Evolutionary conservation across 805 yeast species (phyloP), one percentile per base, ranked within the genome.

Genomic region (Ogataea sp.): DNA sequence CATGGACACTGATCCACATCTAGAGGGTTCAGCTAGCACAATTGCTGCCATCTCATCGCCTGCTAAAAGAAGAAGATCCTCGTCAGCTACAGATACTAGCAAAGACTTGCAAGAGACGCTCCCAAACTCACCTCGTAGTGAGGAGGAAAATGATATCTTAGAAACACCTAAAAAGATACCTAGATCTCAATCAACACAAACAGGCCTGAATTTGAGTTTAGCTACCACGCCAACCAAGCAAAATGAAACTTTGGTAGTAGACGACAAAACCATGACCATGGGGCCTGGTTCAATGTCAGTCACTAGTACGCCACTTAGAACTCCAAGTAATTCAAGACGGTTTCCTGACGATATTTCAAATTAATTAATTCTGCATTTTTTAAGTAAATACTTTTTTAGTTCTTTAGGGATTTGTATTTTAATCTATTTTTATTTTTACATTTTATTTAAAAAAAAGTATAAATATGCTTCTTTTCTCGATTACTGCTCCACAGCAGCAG

Each of bases 281-380:
- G 24, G 29, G 8, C 20, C 16, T 30, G 16, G n/a, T 17, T 25
- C 37, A 34, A 34, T n/a, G n/a, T n/a, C n/a, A n/a, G n/a, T 9
- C n/a, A 18, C 21, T 9, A 30, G 33, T 18, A 34, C 37, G 5
- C 43, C 46, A 4, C 21, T 43, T 17, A 37, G 28, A 14, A 36
- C 38, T 39, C 43, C 45, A 3, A 17, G 16, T 13, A 6, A 24
- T 5, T 5, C 36, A 15, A 38, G 37, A 13, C 36, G 38, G 25
- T 47, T 47, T 31, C 51, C 48, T 17, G 44, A 46, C n/a, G 37
- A 47, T 32, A 43, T 47, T 15, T 34, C 45, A 17, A 38, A 44
- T 15, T 41, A 35, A 38, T 9, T n/a, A 7, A 8, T 31, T 18
- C 6, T 31, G 20, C 34, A 20, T 15, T 11, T 23, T 23, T 23